Evolutionary conservation across 441 rosid genomes (phyloP).

Genomic region (Gossypium gossypioides): DNA sequence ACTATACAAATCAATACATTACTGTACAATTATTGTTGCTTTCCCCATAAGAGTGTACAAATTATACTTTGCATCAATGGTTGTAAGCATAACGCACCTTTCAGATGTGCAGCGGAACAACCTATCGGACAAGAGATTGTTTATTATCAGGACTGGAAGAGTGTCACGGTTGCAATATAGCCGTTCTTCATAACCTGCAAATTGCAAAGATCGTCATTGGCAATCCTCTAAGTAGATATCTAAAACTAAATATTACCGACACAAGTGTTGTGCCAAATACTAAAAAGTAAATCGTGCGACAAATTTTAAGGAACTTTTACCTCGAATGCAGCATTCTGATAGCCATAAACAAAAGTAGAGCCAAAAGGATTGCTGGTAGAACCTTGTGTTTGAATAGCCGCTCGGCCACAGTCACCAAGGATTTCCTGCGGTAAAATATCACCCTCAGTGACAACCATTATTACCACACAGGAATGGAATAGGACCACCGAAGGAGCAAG

Average conservation of each 20-base stretch:
- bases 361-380: slow-evolving; percentile 94
- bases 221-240: neutral
- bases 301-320: slow-evolving; percentile 26
- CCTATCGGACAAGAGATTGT: slow-evolving; percentile 21
- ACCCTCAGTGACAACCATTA: slow-evolving; percentile 2
- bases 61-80: neutral
- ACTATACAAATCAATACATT: slow-evolving; percentile 21
- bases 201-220: slow-evolving; percentile 16
- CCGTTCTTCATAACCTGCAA: slow-evolving; percentile 94
- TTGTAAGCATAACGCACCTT: slow-evolving; percentile 19
- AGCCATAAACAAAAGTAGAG: slow-evolving; percentile 88
- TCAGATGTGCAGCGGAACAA: neutral
- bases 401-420: slow-evolving; percentile 93
- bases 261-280: neutral
- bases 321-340: slow-evolving; percentile 90
- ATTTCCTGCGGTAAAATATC: slow-evolving; percentile 46
- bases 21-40: neutral
- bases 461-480: neutral
- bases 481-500: neutral
- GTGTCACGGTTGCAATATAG: slow-evolving; percentile 74
- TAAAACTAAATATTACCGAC: neutral
- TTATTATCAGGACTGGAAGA: slow-evolving; percentile 71
- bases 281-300: neutral
- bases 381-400: slow-evolving; percentile 96
- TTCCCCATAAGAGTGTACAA: neutral